phyloP scores from a whole-genome alignment of 169 alveolate genomes.

The Plasmodium gallinaceum region DNA sequence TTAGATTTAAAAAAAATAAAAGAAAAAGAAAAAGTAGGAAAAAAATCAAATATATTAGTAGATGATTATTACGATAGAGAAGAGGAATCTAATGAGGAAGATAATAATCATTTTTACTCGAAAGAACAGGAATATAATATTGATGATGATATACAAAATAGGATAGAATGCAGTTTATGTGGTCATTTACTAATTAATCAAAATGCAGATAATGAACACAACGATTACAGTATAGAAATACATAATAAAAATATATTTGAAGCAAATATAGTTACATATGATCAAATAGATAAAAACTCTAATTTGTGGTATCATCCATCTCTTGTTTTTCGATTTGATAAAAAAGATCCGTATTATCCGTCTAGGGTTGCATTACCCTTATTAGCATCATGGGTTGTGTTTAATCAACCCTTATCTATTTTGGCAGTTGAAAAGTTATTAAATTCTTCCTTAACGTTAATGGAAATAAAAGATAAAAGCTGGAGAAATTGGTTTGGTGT shows the following conservation, averaged over 20 bases:
- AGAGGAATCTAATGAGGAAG: slow-evolving; percentile 19
- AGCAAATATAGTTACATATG: slow-evolving; percentile 86
- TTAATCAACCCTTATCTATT: slow-evolving; percentile 90
- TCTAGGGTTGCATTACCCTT: slow-evolving; percentile 92
- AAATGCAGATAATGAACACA: slow-evolving; percentile 71
- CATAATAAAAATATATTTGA: slow-evolving; percentile 79
- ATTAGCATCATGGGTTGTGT: slow-evolving; percentile 91
- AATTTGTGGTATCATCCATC: slow-evolving; percentile 92
- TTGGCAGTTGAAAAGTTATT: slow-evolving; percentile 86
- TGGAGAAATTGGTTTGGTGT: slow-evolving; percentile 79
- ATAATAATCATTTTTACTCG: slow-evolving; percentile 19
- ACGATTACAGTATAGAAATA: slow-evolving; percentile 66
- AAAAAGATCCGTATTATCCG: slow-evolving; percentile 92
- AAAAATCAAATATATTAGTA: neutral
- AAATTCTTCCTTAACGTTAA: slow-evolving; percentile 59
- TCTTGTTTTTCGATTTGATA: slow-evolving; percentile 90
- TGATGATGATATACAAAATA: slow-evolving; percentile 70
- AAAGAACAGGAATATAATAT: slow-evolving; percentile 28
- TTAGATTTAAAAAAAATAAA: neutral
- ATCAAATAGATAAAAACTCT: slow-evolving; percentile 89
- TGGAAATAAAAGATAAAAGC: slow-evolving; percentile 63
- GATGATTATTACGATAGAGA: slow-evolving; percentile 16
- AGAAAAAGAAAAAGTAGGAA: neutral
- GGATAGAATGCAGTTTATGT: slow-evolving; percentile 83
- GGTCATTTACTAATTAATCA: slow-evolving; percentile 87